phyloP scores from a whole-genome alignment of 208 protist genomes.

The Lotmaria passim region DNA sequence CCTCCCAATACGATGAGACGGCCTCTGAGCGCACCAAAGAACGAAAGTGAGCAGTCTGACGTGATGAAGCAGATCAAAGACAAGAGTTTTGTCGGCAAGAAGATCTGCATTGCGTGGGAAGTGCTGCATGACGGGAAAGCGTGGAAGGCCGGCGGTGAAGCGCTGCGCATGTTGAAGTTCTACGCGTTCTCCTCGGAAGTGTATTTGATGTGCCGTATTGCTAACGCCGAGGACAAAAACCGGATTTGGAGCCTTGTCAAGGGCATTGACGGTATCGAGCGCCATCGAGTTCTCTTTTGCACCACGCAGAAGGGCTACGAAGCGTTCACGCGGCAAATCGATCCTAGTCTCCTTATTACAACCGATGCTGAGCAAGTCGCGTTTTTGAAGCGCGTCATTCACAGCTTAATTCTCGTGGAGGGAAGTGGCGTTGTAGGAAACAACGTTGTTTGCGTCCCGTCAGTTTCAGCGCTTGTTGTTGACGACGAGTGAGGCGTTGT shows the following conservation, averaged over 20 bases:
- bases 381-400: slow-evolving; percentile 74
- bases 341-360: slow-evolving; percentile 68
- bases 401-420: slow-evolving; percentile 68
- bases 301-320: slow-evolving; percentile 83
- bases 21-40: slow-evolving; percentile 27
- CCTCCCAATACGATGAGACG: slow-evolving; percentile 17
- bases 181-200: slow-evolving; percentile 65
- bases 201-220: slow-evolving; percentile 81
- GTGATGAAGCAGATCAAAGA: slow-evolving; percentile 43
- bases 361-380: slow-evolving; percentile 50
- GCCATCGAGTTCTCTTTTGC: slow-evolving; percentile 86
- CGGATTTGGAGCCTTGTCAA: slow-evolving; percentile 48
- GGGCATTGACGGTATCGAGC: slow-evolving; percentile 51
- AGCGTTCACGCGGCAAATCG: slow-evolving; percentile 85
- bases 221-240: slow-evolving; percentile 49
- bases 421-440: slow-evolving; percentile 13
- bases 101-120: slow-evolving; percentile 79
- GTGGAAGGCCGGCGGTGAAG: slow-evolving; percentile 59
- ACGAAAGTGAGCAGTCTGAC: slow-evolving; percentile 11
- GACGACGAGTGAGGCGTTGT: slow-evolving; percentile 9
- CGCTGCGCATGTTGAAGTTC: slow-evolving; percentile 45
- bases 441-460: slow-evolving; percentile 48
- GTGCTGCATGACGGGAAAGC: slow-evolving; percentile 49
- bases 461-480: slow-evolving; percentile 24
- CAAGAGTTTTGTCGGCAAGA: slow-evolving; percentile 51